Base-by-base conservation (phyloP, 139 green algal species). In the Chlamydomonas schloesseri region DNA sequence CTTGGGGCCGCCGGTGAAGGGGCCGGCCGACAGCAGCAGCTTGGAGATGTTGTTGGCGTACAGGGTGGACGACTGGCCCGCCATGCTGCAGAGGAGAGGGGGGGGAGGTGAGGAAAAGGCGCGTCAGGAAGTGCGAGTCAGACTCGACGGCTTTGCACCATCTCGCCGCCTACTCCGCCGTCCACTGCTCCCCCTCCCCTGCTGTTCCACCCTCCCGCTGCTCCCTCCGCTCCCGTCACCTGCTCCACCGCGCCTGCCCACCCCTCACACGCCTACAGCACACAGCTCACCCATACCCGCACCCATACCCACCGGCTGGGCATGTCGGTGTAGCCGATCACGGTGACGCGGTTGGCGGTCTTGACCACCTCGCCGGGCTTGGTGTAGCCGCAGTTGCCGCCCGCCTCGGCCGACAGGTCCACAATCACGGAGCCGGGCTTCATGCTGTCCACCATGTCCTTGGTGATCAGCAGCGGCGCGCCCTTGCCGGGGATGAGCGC, bases 21-120 rank as follows among this genome's bases (percentile, higher is more conserved):
- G 95, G 10, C 95, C 95, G 89, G 95, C 94, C 67, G 88, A 94
- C 71, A 97, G 93, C 88, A 97, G 89, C 90, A 97, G 96, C 92
- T 98, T 98, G 82, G 89, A 92, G 83, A 99, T 94, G 94, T 99
- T 99, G 92, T 96, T 98, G 83, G 88, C 93, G 91, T 95, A 99
- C 73, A 99, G 92, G 18, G 90, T 95, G 77, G 89, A 96, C 47
- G 92, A 91, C 92, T 98, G 94, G 24, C 93, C 92, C 31, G 97
- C 88, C 87, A 99, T 93, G 46, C 95, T 50, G 42, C 42, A 50
- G 42, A 50, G 42, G 8, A 50, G 42, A 13, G 42, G 42, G 42
- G 42, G 6, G 42, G 8, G 42, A 50, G 42, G 42, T 50, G 42
- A 50, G 42, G 42, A 8, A n/a, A n/a, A n/a, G n/a, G n/a, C n/a